Base-by-base conservation (phyloP, 2,329 filamentous ascomycete species). In the Penicillium aurantiogriseum region DNA sequence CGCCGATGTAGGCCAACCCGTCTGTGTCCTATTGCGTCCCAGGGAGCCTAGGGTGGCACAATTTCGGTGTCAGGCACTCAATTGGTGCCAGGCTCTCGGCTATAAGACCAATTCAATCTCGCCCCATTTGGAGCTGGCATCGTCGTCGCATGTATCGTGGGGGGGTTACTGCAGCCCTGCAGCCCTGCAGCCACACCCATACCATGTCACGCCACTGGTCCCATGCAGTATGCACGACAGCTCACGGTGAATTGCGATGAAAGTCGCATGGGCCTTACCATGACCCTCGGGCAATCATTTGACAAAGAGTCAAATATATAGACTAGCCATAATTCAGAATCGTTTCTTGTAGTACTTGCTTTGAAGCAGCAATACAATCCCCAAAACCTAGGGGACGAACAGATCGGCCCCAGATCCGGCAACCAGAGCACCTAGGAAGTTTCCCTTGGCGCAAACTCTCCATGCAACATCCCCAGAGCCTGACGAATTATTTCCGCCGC, bases 381-480 rank as follows among this genome's bases (percentile, higher is more conserved):
- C 19, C 33, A 23, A 13, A 23, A 23, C 11, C 43, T 52, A 73
- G 44, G 69, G 66, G 35, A 65, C 60, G 46, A 77, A 76, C 52
- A 76, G 57, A 54, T 72, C 73, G 8, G 43, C 57, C 44, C 75
- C 75, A 49, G 65, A 70, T 6, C 74, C 74, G 38, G 65, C 63
- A 11, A 72, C 65, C 47, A 77, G 45, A 2, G 73, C 73, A 19
- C 67, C 68, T 19, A 77, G 55, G 40, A 66, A 74, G 57, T 74
- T 75, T 11, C 73, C 72, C 60, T 74, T 76, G 21, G 69, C 71
- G 43, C 68, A 71, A 0, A 78, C 64, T 56, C 72, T 69, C 73
- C 73, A 77, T 25, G 76, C 74, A 23, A 76, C 70, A 55, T 60
- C 57, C 49, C 15, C 61, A 57, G 35, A 54, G 44, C 11, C 51